Evolutionary conservation across 2,329 filamentous ascomycete genomes (phyloP), one percentile per base, ranked within the genome.

Genomic region (Colletotrichum karsti): DNA sequence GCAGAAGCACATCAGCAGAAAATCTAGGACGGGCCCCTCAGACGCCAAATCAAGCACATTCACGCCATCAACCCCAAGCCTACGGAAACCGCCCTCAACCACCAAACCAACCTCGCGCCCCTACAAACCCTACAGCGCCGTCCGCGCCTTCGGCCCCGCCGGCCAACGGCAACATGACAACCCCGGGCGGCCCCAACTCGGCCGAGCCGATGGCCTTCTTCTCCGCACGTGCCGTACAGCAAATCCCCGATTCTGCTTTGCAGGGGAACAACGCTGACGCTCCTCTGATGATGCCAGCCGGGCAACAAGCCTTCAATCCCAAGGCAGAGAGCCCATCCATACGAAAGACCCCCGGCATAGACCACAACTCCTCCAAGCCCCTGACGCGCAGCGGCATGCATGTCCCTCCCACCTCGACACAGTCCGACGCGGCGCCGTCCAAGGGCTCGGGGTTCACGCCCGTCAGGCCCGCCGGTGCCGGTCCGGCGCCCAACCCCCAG

Each of bases 341-440:
- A 75, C 89, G 93, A 69, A 95, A 95, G 76, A 98, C 95, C 0
- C 92, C 92, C 0, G 95, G 95, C 3, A 87, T 98, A 41, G 94
- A 98, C 74, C 93, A 97, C 75, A 90, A 82, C 22, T 91, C 89
- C 57, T 95, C 92, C 5, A 91, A 91, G 58, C 93, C 94, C 0
- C 81, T 97, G 2, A 87, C 86, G 4, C 87, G 86, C 69, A 85
- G 83, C 50, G 81, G 84, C 0, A 83, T 87, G 70, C 87, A 90
- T 65, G 81, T 89, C 1, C 76, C 84, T 1, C 83, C 85, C 1
- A 35, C 72, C 2, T 74, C 76, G 56, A 73, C 73, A 20, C 74
- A 78, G 9, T 61, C 60, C 15, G 46, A 62, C n/a, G 67, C 28
- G 30, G 37, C 30, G 8, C 64, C 33, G 61, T 63, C 41, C 67